Evolutionary conservation across 2,329 filamentous ascomycete genomes (phyloP), one percentile per base, ranked within the genome.

Genomic region (Dactylellina parvicollis): DNA sequence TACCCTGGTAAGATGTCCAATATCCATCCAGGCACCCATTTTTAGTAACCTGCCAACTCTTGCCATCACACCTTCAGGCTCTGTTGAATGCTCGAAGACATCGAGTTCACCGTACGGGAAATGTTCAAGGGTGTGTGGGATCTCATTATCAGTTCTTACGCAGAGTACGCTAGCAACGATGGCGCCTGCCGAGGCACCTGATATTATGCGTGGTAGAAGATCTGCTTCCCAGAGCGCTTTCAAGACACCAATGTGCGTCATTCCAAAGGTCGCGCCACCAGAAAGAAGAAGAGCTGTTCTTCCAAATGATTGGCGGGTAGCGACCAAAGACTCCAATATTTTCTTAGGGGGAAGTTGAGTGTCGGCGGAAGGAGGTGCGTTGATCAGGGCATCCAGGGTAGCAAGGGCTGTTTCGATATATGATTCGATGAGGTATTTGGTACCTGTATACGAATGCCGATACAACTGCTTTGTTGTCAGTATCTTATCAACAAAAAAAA

Each of bases 191-290:
- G 92, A 96, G 4, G 92, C 90, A 1, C 92, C 92, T 0, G 92
- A 96, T 56, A 96, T 91, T 79, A 96, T 93, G 49, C 92, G 88
- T 2, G 92, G 92, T 1, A 96, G 84, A 10, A 96, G 83, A 5
- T 87, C 86, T 2, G 87, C 85, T 78, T 95, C 88, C 80, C 89
- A 92, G 1, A 96, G 84, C 2, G 89, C 86, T 80, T 96, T 96
- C 61, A 96, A 83, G 1, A 96, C 92, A 0, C 92, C 92, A 61
- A 96, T 90, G 79, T 96, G 92, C 71, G 91, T 91, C 91, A 96
- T 96, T 40, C 92, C 92, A 81, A 96, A 92, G 0, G 92, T 95
- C 0, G 90, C 92, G 1, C 92, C 92, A 5, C 92, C 92, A 3
- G 92, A 96, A 8, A 96, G 83, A 8, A 96, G 83, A 55, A 96